A percentile compares a stretch with the other conserved stretches of the same genome.
Evolutionary conservation across 2,329 filamentous ascomycete species (phyloP).

Genomic region (Nannizziopsis barbatae): DNA sequence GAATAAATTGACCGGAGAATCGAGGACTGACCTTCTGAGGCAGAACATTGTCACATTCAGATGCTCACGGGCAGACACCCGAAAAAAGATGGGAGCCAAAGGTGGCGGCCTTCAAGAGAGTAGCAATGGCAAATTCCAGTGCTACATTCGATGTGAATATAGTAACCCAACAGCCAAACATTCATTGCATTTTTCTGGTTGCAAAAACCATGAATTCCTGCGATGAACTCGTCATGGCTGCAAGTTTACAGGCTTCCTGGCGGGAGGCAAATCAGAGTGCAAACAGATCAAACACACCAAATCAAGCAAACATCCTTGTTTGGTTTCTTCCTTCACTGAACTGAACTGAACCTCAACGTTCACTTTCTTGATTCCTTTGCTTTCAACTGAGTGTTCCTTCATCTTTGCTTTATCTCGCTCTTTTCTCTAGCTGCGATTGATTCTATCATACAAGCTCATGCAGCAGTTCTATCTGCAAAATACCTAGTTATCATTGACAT

Average conservation of each 20-base stretch:
- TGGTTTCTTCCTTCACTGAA: no score
- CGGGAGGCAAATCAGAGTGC: neutral
- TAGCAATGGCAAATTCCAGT: no score
- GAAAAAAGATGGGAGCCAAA: no score
- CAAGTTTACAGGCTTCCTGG: neutral
- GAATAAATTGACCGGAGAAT: neutral
- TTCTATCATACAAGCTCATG: neutral
- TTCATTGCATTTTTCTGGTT: neutral
- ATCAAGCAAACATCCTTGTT: neutral
- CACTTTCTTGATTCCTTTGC: neutral
- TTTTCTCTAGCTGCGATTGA: neutral
- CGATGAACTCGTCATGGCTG: constrained; percentile 1
- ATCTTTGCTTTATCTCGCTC: neutral
- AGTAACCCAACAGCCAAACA: neutral
- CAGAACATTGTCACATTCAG: constrained; percentile 44
- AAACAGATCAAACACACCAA: constrained; percentile 10
- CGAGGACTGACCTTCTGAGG: constrained; percentile 46
- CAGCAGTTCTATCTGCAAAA: neutral
- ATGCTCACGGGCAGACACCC: neutral
- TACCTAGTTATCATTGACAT: no score
- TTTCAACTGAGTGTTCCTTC: neutral
- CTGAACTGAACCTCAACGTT: no score
- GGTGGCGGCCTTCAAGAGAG: no score
- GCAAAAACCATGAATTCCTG: neutral
- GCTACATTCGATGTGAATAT: neutral